Percentiles rank a stretch among this genome's conserved stretches.
Evolutionary conservation across 1,284 basidiomycete genomes (phyloP).

Genomic region (Wolfiporia cocos): DNA sequence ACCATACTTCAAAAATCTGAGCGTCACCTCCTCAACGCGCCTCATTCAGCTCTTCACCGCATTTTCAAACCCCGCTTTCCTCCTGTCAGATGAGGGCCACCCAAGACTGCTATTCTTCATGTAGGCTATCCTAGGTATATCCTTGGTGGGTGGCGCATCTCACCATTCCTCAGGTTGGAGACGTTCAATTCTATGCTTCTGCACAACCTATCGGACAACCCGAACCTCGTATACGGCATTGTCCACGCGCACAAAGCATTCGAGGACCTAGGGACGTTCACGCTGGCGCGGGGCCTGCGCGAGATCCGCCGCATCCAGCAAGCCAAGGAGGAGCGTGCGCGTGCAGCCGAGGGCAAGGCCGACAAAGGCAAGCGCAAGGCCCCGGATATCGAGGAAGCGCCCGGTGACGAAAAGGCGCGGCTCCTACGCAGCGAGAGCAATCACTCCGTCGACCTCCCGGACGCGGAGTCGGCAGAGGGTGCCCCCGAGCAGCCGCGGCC

Average conservation of each 20-base stretch:
- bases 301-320: conserved; percentile 76
- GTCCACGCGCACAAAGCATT: conserved; percentile 79
- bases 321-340: conserved; percentile 61
- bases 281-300: conserved; percentile 73
- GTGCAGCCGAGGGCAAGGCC: conserved; percentile 26
- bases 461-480: conserved; percentile 19
- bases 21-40: conserved; percentile 75
- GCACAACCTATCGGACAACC: conserved; percentile 70
- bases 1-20: conserved; percentile 80
- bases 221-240: conserved; percentile 84
- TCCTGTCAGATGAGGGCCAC: conserved; percentile 91
- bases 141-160: background rate
- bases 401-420: conserved; percentile 57
- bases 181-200: conserved; percentile 83
- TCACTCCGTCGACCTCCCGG: conserved; percentile 20
- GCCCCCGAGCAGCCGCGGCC: conserved; percentile 18
- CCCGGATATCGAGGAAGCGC: conserved; percentile 19
- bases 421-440: conserved; percentile 42
- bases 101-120: conserved; percentile 89
- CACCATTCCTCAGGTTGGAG: conserved; percentile 66
- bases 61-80: conserved; percentile 84
- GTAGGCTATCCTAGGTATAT: conserved; percentile 31
- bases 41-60: conserved; percentile 86
- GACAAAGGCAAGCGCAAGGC: conserved; percentile 26
- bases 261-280: conserved; percentile 86